Evolutionary conservation across 495 filamentous ascomycete species (phyloP), one percentile per base, ranked within the genome.

Genomic region (Penicillium coprophilum): DNA sequence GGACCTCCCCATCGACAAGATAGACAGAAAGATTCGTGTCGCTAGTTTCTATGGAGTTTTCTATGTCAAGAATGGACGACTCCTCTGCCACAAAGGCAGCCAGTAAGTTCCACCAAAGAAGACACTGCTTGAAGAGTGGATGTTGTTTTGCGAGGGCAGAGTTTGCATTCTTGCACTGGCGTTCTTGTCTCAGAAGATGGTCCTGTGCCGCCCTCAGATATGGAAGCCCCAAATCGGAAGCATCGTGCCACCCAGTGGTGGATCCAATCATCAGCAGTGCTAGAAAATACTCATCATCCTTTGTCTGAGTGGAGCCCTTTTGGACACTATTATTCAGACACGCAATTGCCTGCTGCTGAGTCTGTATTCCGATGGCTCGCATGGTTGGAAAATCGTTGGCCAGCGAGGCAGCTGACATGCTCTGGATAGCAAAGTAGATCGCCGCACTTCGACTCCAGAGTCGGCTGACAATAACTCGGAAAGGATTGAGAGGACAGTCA

Each of bases 341-440:
- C 10, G 62, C 61, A 20, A 67, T 67, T 19, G 64, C 64, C 57
- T 67, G 61, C 19, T 64, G 64, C 34, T 64, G 58, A 6, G 64
- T 67, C 30, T 67, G 64, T 21, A 56, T 62, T 9, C 64, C 64
- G 21, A 67, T 64, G 0, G 61, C 47, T 15, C 59, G 56, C 64
- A 64, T 67, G 15, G 50, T 57, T 2, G 64, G 64, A 24, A 67
- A 61, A 31, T 67, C 64, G 31, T 67, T 67, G 7, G 64, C 61
- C 27, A 67, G 54, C 0, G 64, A 67, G 6, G 64, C 64, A 1
- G 64, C 64, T 2, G 64, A 62, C 64, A 67, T 67, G 11, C 64
- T 67, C 31, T 67, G 64, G 10, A 67, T 64, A 15, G 64, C 59
- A 48, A 64, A 67, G 53, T 67, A 67, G 17, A 67, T 61, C 3